Base-by-base conservation (phyloP, 2,329 filamentous ascomycete genomes). In the Penicillium sp. region DNA sequence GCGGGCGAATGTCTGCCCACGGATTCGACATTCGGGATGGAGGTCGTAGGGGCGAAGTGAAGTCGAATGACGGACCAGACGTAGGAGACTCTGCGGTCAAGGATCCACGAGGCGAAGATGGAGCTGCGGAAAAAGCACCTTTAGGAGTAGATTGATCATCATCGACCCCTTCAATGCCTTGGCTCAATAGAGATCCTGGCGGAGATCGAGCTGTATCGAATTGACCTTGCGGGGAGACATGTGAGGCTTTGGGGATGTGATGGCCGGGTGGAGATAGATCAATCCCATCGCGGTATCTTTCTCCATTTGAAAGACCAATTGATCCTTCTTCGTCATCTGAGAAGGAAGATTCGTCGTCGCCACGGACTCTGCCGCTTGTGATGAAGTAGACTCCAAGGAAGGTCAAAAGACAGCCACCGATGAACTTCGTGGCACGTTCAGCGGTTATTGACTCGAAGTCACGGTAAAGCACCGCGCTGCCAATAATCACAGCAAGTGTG, bases 351-450 rank as follows among this genome's bases (percentile, higher is more conserved):
- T 83, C 83, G 42, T 85, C 83, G 27, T 75, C 82, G 10, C 79
- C 75, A 13, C 73, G 76, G 47, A 83, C 78, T 62, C 92, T 83
- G 50, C 91, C 92, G 66, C 89, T 96, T 1, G 94, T 97, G 67
- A 99, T 97, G 62, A 97, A 83, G 74, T 94, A 97, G n/a, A 99
- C 94, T 9, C 94, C 94, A 55, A 93, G 86, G 72, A 99, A 99
- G 1, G 94, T 99, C 60, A 99, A 76, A 4, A 90, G 80, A 73
- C 94, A 99, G 36, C 94, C 94, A 21, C 90, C 90, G 11, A 96
- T 77, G 67, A 99, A 99, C 66, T 96, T 96, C 53, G 79, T 77
- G 2, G 90, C 89, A 65, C 90, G 89, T 45, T 86, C 81, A 29
- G 81, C 75, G 0, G 86, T 89, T 7, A 90, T 89, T 40, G 88